These are phyloP conservation scores for Neltuma alba DNA, from an alignment of 306 rosid genomes.

Conservation along the genomic window DNA sequence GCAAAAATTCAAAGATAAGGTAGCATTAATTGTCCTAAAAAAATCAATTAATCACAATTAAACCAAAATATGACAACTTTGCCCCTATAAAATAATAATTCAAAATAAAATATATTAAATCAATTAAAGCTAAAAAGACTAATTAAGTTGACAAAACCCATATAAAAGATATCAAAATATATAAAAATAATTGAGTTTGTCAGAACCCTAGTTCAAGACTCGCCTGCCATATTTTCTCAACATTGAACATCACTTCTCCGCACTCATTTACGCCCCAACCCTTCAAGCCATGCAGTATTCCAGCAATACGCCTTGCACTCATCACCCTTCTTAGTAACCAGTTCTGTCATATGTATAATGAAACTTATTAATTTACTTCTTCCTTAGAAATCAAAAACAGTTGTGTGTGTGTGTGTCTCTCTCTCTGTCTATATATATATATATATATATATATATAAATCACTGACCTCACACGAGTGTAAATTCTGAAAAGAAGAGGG, in stretches of 20 bases:
- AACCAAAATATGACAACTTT: too few relatives aligned
- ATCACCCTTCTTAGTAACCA: constrained; percentile 85
- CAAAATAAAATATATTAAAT: too few relatives aligned
- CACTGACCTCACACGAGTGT: constrained; percentile 79
- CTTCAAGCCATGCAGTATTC: constrained; percentile 70
- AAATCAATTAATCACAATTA: too few relatives aligned
- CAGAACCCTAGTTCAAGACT: constrained; percentile 72
- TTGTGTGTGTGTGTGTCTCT: not conserved
- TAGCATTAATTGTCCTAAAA: too few relatives aligned
- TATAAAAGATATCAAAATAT: too few relatives aligned
- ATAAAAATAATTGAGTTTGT: too few relatives aligned
- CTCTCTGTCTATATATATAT: too few relatives aligned
- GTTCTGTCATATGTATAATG: constrained; percentile 38
- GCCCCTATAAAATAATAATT: too few relatives aligned
- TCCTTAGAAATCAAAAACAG: not conserved
- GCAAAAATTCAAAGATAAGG: too few relatives aligned
- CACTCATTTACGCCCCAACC: constrained; percentile 72
- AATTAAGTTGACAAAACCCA: too few relatives aligned
- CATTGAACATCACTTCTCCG: constrained; percentile 45
- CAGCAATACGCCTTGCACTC: constrained; percentile 83
- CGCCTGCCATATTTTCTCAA: constrained; percentile 67
- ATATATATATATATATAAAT: not conserved
- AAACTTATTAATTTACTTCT: constrained; percentile 3
- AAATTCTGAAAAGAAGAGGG: constrained; percentile 60
- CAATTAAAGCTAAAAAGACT: too few relatives aligned